phyloP scores from a whole-genome alignment of 108 stramenopile genomes.

The Asterionellopsis glacialis region DNA sequence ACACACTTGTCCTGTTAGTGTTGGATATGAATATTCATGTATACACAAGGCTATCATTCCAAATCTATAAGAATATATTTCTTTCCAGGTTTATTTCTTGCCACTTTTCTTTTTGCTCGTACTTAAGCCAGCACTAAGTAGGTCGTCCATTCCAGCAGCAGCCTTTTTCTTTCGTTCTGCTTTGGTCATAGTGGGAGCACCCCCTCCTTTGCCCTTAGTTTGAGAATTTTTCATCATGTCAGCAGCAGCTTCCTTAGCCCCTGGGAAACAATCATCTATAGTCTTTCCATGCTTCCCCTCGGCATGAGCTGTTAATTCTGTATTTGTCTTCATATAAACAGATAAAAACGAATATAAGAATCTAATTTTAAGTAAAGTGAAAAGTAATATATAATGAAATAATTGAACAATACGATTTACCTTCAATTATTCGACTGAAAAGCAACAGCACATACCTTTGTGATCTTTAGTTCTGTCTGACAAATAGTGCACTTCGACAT shows the following conservation, averaged over 20 bases:
- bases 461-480: slow-evolving; percentile 34
- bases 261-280: slow-evolving; percentile 45
- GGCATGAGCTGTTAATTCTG: slow-evolving; percentile 46
- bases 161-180: slow-evolving; percentile 25
- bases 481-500: slow-evolving; percentile 32
- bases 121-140: slow-evolving; percentile 37
- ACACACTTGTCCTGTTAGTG: no score
- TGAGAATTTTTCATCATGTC: slow-evolving; percentile 21
- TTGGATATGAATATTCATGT: no score
- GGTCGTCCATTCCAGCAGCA: slow-evolving; percentile 32
- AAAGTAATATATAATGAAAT: no score
- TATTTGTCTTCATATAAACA: slow-evolving; percentile 31
- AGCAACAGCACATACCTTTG: not conserved
- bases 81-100: slow-evolving; percentile 14
- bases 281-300: slow-evolving; percentile 38
- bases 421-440: no score
- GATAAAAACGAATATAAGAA: no score
- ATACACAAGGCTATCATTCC: no score
- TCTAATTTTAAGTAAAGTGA: no score
- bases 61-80: no score
- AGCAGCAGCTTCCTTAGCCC: slow-evolving; percentile 24
- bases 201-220: slow-evolving; percentile 8
- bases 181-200: slow-evolving; percentile 20
- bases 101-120: slow-evolving; percentile 24
- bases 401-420: no score